These are phyloP conservation scores for Tetracentron sinense DNA, from an alignment of 164 flowering plant genomes.

Conservation along the genomic window DNA sequence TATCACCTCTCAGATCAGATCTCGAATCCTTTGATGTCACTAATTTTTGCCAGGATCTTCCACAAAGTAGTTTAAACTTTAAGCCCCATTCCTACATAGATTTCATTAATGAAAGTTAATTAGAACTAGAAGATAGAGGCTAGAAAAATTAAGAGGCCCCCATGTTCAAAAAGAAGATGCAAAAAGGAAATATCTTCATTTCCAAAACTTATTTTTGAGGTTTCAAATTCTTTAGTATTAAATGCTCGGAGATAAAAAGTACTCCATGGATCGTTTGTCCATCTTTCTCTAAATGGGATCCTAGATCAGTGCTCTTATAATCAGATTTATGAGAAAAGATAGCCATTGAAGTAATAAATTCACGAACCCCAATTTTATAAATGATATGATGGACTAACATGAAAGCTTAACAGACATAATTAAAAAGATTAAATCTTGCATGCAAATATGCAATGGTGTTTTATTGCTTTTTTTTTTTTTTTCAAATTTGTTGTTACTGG, in stretches of 20 bases:
- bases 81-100: conserved; percentile 10
- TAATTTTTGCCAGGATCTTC: conserved; percentile 6
- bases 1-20: conserved; percentile 11
- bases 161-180: not conserved
- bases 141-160: not conserved
- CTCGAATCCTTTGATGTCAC: not conserved
- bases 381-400: not conserved
- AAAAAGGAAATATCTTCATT: not conserved
- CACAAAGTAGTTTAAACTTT: conserved; percentile 3
- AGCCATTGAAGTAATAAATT: not conserved
- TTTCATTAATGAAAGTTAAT: not conserved
- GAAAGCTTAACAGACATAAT: not conserved
- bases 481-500: not conserved
- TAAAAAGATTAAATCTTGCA: not conserved
- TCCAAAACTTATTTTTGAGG: not conserved
- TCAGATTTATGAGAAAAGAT: not conserved
- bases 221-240: not conserved
- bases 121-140: not conserved
- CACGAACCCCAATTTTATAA: not conserved
- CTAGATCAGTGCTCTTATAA: not conserved
- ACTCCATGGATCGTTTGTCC: not conserved
- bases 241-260: not conserved
- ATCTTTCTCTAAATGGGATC: not conserved
- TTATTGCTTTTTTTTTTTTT: no score
- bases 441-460: not conserved